Evolutionary conservation across 345 rosid species (phyloP), one percentile per base, ranked within the genome.

Genomic region (Salix caprea): DNA sequence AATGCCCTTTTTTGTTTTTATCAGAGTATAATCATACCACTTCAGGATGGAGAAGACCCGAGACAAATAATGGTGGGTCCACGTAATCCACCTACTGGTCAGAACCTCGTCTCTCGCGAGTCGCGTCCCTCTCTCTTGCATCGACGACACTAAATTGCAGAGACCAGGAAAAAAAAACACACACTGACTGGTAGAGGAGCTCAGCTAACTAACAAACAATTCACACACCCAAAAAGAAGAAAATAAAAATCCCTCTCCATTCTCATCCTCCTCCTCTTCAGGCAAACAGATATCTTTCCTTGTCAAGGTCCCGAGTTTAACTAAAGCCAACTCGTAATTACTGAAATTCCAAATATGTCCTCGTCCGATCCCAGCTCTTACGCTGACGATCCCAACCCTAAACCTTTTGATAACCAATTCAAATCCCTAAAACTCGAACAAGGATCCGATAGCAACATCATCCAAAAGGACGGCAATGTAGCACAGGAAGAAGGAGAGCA

Each of bases 321-420:
- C 7, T 62, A 46, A 46, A 54, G 30, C 30, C 12, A 4, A 6
- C 7, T 40, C 16, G 64, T 1, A 34, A n/a, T 67, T 23, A n/a
- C 56, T 42, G 12, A 58, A 65, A 54, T 70, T 76, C 74, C 46
- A 48, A 69, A 72, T 1, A 65, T 68, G 74, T 74, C 85, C 10
- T 30, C 72, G 2, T 52, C 86, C 70, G 62, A 30, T 23, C 69
- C 77, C 30, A n/a, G 24, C 34, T 58, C 79, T 44, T 46, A 69
- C 77, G 65, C 40, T 37, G 48, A 67, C 46, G 83, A 76, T 52
- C 67, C 56, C n/a, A 64, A 36, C 69, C 74, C 78, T 42, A 58
- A 65, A 24, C 66, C 74, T 5, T 42, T 79, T 2, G 79, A 74
- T 2, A 28, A 24, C 65, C 79, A 82, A 62, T 73, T 83, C 66